Conservation (phyloP, 495 filamentous ascomycete genomes). For the Neurospora sublineolata region DNA sequence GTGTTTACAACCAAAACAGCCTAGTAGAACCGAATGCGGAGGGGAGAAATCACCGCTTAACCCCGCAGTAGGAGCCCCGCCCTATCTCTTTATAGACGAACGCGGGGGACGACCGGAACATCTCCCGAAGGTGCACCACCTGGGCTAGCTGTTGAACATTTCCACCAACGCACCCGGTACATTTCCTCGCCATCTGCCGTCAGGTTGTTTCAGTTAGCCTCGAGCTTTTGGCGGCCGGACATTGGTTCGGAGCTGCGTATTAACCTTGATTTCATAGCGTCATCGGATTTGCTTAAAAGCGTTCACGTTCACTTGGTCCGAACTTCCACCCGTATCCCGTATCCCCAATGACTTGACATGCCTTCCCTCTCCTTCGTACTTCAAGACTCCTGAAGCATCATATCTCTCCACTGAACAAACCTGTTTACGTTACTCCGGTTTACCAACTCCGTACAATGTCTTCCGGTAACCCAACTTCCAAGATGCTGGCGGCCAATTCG, state of each 20-base stretch:
- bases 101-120: neutral
- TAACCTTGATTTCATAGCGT: neutral
- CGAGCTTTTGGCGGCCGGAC: neutral
- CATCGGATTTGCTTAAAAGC: neutral
- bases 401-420: neutral
- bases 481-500: constrained; percentile 54
- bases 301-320: neutral
- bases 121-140: neutral
- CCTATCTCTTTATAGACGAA: neutral
- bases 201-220: neutral
- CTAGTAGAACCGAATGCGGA: neutral
- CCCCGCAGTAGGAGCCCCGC: neutral
- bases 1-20: neutral
- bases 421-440: neutral
- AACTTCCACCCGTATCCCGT: neutral
- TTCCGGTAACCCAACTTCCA: constrained; percentile 11
- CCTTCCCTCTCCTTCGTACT: neutral
- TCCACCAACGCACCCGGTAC: neutral
- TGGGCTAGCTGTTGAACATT: neutral
- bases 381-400: neutral
- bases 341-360: constrained; percentile 1
- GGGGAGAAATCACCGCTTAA: neutral
- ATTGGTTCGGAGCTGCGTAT: neutral
- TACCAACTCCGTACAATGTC: constrained; percentile 2
- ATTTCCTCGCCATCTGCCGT: neutral